Base-by-base conservation (phyloP, 1,139 yeast genomes). In the Pichia sp. region DNA sequence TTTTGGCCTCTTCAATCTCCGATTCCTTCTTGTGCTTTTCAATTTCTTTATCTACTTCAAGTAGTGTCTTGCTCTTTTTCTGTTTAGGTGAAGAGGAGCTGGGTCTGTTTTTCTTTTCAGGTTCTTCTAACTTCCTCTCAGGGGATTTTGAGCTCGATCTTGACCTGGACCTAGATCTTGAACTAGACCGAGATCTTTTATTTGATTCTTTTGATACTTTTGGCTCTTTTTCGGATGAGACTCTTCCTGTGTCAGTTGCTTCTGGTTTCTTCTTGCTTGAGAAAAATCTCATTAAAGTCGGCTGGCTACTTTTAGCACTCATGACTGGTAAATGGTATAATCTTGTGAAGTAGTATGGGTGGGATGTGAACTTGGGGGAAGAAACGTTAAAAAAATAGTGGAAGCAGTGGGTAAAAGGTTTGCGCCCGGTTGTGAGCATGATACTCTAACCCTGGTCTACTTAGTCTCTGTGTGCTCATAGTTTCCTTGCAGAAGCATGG, bases 1-100 rank as follows among this genome's bases (percentile, higher is more conserved):
- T 59, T 29, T 57, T 54, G 5, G 66, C 68, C 16, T 67, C 68
- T 5, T 57, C 50, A 29, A 65, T 32, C 29, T 65, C 67, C 8
- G 57, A 52, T 5, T 51, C 52, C 10, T 51, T 54, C 42, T 59
- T 63, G 38, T 63, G 62, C 7, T 53, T 16, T 34, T 59, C 59
- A n/a, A 64, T 57, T 8, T 55, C 60, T 6, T 51, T 46, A 16
- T 59, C 63, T 1, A 51, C 48, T 8, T 50, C 49, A 6, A 32
- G n/a, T 8, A 50, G 13, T 8, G 43, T 46, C 32, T 54, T 53
- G 15, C 30, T 11, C n/a, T 51, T 54, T 26, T 53, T 54, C 6
- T 23, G 40, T 23, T 51, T 29, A 16, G 51, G 41, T 5, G 50
- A 44, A 2, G 48, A 40, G 38, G 38, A 48, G 15, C 36, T 42